Conservation (phyloP, 495 filamentous ascomycete species). For the Sabuloglossum arenarium region DNA sequence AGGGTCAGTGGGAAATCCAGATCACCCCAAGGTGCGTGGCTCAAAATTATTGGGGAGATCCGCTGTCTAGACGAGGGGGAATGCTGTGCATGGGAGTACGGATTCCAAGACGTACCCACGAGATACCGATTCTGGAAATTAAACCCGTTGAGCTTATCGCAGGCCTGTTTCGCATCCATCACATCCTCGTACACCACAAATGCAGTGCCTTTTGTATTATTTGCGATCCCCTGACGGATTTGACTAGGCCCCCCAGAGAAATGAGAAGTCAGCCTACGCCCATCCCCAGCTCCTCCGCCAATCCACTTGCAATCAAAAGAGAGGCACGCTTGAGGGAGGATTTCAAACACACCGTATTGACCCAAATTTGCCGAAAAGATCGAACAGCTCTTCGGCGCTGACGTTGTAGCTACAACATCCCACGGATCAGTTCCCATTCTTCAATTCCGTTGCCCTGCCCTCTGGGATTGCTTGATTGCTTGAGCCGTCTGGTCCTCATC, state of each 20-base stretch:
- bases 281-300: neutral
- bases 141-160: constrained; percentile 98
- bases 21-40: constrained; percentile 8
- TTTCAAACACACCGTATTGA: constrained; percentile 54
- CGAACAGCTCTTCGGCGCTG: constrained; percentile 80
- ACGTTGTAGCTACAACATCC: constrained; percentile 64
- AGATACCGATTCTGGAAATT: constrained; percentile 99
- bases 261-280: neutral
- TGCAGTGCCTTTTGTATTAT: constrained; percentile 92
- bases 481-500: too few species aligned
- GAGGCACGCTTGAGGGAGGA: neutral
- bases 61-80: neutral
- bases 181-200: constrained; percentile 99
- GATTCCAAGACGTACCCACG: constrained; percentile 47
- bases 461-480: neutral
- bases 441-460: neutral
- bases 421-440: too few species aligned
- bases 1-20: neutral
- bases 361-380: constrained; percentile 86
- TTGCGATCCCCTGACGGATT: constrained; percentile 94
- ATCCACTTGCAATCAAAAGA: neutral
- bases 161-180: constrained; percentile 94
- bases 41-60: neutral
- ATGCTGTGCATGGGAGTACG: neutral
- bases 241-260: constrained; percentile 41